Conservation (phyloP, 1,284 basidiomycete genomes). For the Anthracocystis setariae region DNA sequence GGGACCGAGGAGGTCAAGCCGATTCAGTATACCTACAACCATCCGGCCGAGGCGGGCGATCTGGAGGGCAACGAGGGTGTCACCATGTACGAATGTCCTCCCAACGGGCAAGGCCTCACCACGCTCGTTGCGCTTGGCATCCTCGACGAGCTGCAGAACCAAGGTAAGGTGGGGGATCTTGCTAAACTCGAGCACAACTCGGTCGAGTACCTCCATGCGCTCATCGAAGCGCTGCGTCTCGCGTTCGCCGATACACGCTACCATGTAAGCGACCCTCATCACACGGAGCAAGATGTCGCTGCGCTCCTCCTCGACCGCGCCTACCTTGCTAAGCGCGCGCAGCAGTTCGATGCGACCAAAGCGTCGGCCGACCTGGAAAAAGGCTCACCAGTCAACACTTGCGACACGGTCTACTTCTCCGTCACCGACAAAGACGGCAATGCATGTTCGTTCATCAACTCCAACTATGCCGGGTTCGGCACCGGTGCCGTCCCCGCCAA, state of each 20-base stretch:
- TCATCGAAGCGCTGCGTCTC: constrained; percentile 82
- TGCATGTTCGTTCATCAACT: constrained; percentile 92
- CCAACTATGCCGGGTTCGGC: constrained; percentile 76
- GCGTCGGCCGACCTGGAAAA: constrained; percentile 77
- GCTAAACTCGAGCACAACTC: constrained; percentile 87
- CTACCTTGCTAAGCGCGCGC: constrained; percentile 83
- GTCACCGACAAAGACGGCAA: constrained; percentile 80
- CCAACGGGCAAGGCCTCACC: constrained; percentile 95
- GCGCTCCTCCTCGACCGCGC: constrained; percentile 70
- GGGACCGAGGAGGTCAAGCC: constrained; percentile 82
- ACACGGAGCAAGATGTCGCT: constrained; percentile 75
- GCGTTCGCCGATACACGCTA: constrained; percentile 84
- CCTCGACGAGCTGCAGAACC: constrained; percentile 82
- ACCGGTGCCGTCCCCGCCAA: constrained; percentile 82
- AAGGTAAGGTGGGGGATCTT: constrained; percentile 77
- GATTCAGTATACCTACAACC: constrained; percentile 84
- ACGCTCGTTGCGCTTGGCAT: constrained; percentile 91
- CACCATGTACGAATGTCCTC: constrained; percentile 77
- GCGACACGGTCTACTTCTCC: constrained; percentile 93
- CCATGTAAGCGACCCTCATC: constrained; percentile 87
- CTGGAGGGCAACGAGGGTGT: constrained; percentile 71
- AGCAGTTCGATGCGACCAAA: constrained; percentile 78
- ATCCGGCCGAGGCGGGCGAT: constrained; percentile 38
- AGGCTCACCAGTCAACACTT: constrained; percentile 81
- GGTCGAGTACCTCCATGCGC: constrained; percentile 83